A percentile compares a stretch with the other conserved stretches of the same genome.
Evolutionary conservation across 106 monocot genomes (phyloP).

Genomic region (Agapanthus africanus): DNA sequence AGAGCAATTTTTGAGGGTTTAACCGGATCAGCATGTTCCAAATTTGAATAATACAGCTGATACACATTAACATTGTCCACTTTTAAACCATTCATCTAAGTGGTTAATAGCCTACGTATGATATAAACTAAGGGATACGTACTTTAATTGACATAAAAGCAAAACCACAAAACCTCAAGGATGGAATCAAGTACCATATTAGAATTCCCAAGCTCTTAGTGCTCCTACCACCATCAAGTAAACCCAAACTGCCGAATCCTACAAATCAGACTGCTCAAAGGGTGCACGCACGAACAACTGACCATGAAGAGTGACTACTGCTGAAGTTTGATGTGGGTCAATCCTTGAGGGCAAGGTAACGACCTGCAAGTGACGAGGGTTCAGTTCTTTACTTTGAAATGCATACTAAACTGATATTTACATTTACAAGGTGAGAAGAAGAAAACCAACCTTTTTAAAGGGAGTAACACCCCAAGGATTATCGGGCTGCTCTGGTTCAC

Average conservation of each 20-base stretch:
- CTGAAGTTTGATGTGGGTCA: slow-evolving; percentile 71
- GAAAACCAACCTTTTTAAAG: slow-evolving; percentile 53
- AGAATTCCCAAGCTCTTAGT: not conserved
- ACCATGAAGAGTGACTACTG: slow-evolving; percentile 71
- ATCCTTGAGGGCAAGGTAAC: slow-evolving; percentile 66
- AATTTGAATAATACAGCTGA: no score
- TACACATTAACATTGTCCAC: no score
- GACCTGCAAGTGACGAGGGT: slow-evolving; percentile 26
- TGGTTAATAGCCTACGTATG: not conserved
- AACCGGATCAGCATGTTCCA: no score
- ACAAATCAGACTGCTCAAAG: slow-evolving; percentile 40
- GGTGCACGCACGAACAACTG: slow-evolving; percentile 76
- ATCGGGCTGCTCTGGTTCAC: slow-evolving; percentile 72
- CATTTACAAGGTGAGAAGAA: not conserved
- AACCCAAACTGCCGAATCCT: not conserved
- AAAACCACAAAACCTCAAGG: not conserved
- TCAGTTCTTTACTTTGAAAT: not conserved
- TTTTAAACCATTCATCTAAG: not conserved
- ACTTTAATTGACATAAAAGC: not conserved
- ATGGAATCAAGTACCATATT: not conserved
- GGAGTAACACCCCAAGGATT: slow-evolving; percentile 87
- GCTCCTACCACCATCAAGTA: slow-evolving; percentile 1
- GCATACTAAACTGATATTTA: not conserved
- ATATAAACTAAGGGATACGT: not conserved
- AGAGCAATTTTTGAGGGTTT: no score